Evolutionary conservation across 2,329 filamentous ascomycete genomes (phyloP).

Genomic region (Truncatella angustata): DNA sequence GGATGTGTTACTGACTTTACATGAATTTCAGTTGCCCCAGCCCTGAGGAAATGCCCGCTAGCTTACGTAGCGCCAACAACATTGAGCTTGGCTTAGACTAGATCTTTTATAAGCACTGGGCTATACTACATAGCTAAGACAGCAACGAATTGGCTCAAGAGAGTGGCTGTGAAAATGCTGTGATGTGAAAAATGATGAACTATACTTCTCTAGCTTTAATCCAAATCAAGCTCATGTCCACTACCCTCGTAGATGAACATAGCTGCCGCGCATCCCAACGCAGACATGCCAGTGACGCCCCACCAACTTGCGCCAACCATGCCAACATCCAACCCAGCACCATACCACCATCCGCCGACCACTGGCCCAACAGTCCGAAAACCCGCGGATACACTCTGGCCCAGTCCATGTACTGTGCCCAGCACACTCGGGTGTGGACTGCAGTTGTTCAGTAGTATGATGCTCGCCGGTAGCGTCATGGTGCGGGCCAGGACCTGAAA

Average conservation of each 20-base stretch:
- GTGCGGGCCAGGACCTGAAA: slow-evolving; percentile 73
- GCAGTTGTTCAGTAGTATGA: slow-evolving; percentile 60
- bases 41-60: too few species aligned
- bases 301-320: slow-evolving; percentile 49
- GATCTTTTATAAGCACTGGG: too few species aligned
- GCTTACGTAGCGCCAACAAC: too few species aligned
- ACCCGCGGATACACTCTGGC: slow-evolving; percentile 47
- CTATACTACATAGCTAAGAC: too few species aligned
- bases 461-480: slow-evolving; percentile 59
- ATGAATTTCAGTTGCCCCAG: too few species aligned
- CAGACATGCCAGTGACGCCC: slow-evolving; percentile 47
- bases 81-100: too few species aligned
- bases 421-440: slow-evolving; percentile 57
- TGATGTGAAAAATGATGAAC: too few species aligned
- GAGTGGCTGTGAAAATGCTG: too few species aligned
- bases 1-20: too few species aligned
- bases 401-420: slow-evolving; percentile 55
- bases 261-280: slow-evolving; percentile 55
- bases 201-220: slow-evolving; percentile 18
- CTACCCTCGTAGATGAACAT: slow-evolving; percentile 64
- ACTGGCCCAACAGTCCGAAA: slow-evolving; percentile 51
- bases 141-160: too few species aligned
- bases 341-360: slow-evolving; percentile 48
- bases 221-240: slow-evolving; percentile 58
- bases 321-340: slow-evolving; percentile 41